Evolutionary conservation across 768 basidiomycete genomes (phyloP), one percentile per base, ranked within the genome.

Genomic region (Steccherinum ochraceum): DNA sequence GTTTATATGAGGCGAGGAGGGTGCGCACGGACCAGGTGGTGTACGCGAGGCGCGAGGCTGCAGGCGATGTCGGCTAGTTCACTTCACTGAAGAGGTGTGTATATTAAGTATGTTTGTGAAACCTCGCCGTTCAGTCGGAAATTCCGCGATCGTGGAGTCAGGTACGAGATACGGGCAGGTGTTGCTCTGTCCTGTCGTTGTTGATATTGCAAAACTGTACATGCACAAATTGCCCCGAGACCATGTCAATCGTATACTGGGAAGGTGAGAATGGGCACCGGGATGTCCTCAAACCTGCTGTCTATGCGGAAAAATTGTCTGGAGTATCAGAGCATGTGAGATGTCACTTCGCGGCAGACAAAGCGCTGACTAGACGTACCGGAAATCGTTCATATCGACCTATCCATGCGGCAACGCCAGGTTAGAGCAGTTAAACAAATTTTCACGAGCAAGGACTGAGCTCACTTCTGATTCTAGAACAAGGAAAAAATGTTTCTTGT

Each of bases 401-500:
- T 86, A n/a, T 51, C n/a, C n/a, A n/a, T n/a, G n/a, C n/a, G 12
- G 35, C 12, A 51, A 49, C 13, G 50, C 11, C 30, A 39, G 44
- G 21, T 48, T n/a, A n/a, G n/a, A n/a, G n/a, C n/a, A n/a, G n/a
- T 20, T 5, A 40, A 12, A 41, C 40, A n/a, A 41, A 24, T 13
- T 23, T 7, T 5, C n/a, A n/a, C 27, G 46, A 40, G 44, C 40
- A 39, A 11, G 21, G 3, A 18, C 18, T 48, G 21, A 46, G 19
- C n/a, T n/a, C 90, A 40, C 75, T 71, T 1, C 89, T 81, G 30
- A 35, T 66, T 97, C 96, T 70, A 96, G 86, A 5, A 89, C 87
- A 25, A 94, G 72, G 67, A 93, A 97, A 40, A 91, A 67, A 62
- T 95, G 93, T 1, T 79, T 82, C 52, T 79, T 74, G 58, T 93